Evolutionary conservation across 495 filamentous ascomycete species (phyloP), one percentile per base, ranked within the genome.

Genomic region (Tricharina praecox): DNA sequence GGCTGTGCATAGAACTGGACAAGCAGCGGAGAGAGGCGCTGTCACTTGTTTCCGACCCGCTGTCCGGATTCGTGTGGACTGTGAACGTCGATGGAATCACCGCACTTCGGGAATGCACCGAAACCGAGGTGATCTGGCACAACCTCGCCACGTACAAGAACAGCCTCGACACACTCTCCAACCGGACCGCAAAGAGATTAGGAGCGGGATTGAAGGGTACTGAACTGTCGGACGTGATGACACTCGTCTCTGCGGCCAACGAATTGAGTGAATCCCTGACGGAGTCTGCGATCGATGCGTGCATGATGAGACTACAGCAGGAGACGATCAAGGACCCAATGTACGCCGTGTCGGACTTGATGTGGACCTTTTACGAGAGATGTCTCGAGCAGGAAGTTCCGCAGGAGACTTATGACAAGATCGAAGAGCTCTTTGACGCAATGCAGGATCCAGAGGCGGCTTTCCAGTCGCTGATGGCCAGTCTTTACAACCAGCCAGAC

Each of bases 1-100:
- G 87, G 33, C 70, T 95, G 19, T 70, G 87, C 40, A 68, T 76
- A 10, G 87, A 96, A 58, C 71, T 99, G 19, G 81, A 99, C 56
- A 85, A 79, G 50, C 77, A 82, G 50, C 72, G 86, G 56, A 77
- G 79, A 4, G 85, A 93, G 56, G 74, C 79, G 2, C 60, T 93
- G 32, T 76, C 82, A 2, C 65, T 96, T 25, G 74, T 76, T 0
- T 80, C 78, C 51, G 92, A 96, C 55, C 57, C 69, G 0, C 67
- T 75, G 33, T 67, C 68, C 9, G 77, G 78, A 26, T 76, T 85
- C 66, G 78, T 87, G 3, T 94, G 85, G 82, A 67, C 85, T 21
- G 67, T 90, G 25, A 78, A 81, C 42, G 74, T 85, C 3, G 86
- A 93, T 57, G 75, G 77, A 20, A 70, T 88, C 48, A 78, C 81